Evolutionary conservation across 192 early-diverging fungal species (phyloP).

Genomic region (Rhizoclosmatium globosum): DNA sequence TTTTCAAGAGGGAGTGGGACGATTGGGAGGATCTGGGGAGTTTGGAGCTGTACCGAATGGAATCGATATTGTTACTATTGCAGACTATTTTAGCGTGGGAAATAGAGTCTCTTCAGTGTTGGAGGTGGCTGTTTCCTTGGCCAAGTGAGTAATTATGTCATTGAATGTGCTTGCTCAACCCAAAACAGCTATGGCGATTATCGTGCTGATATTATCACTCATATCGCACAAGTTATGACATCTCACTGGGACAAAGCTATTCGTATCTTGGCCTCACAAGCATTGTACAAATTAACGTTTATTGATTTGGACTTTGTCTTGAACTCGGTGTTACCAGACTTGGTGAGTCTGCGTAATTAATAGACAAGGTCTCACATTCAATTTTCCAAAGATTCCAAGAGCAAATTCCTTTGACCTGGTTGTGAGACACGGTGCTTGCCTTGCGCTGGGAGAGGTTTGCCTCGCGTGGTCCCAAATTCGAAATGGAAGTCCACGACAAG

Average conservation of each 20-base stretch:
- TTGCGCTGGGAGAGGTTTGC: conserved; percentile 68
- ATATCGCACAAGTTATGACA: conserved; percentile 71
- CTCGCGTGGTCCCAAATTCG: conserved; percentile 50
- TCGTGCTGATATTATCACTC: conserved; percentile 71
- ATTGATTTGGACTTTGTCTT: conserved; percentile 43
- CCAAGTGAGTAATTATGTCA: conserved; percentile 57
- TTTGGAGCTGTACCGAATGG: conserved; percentile 84
- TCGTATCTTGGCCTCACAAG: conserved; percentile 77
- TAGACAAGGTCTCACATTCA: not conserved
- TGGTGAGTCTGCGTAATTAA: conserved; percentile 31
- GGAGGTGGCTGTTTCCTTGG: conserved; percentile 74
- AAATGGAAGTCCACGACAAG: not conserved
- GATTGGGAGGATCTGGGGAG: conserved; percentile 56
- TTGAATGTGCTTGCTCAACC: not conserved
- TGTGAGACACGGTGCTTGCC: conserved; percentile 67
- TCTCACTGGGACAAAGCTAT: conserved; percentile 90
- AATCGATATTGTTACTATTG: conserved; percentile 87
- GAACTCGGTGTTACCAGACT: conserved; percentile 16
- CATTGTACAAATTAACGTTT: conserved; percentile 69
- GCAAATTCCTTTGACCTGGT: conserved; percentile 55
- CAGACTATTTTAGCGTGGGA: conserved; percentile 94
- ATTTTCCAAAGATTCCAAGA: conserved; percentile 51
- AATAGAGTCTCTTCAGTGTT: conserved; percentile 80
- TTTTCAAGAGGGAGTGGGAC: conserved; percentile 97
- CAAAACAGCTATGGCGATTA: conserved; percentile 76